Percentiles rank a stretch among this genome's conserved stretches.
Evolutionary conservation across 345 rosid genomes (phyloP).

Genomic region (Noccaea caerulescens): DNA sequence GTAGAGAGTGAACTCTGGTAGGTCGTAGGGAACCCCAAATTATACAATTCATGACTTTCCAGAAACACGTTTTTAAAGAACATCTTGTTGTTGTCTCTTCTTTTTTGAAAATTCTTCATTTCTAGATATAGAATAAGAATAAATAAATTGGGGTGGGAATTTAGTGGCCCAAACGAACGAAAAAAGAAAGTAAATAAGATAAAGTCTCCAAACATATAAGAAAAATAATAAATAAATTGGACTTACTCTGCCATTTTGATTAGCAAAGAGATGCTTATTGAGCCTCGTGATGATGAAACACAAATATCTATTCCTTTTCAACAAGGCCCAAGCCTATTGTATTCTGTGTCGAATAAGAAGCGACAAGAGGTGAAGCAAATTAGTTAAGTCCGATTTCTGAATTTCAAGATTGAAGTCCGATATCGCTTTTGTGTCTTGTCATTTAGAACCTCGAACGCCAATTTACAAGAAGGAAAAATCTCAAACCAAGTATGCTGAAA

Average conservation of each 20-base stretch:
- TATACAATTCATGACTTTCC: not conserved
- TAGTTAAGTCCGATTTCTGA: too few species aligned
- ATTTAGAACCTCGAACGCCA: too few species aligned
- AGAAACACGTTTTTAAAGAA: conserved; percentile 13
- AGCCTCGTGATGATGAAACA: not conserved
- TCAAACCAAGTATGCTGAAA: too few species aligned
- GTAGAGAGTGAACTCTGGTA: not conserved
- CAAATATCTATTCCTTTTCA: not conserved
- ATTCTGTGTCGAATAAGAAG: not conserved
- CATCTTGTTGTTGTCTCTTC: not conserved
- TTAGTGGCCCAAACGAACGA: too few species aligned
- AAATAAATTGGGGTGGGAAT: too few species aligned
- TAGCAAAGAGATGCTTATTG: not conserved
- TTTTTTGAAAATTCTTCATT: not conserved
- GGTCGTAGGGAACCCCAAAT: not conserved
- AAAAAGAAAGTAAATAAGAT: not conserved
- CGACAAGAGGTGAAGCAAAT: not conserved
- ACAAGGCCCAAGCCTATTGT: not conserved
- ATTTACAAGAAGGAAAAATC: too few species aligned
- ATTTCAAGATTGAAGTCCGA: too few species aligned
- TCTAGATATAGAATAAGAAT: not conserved
- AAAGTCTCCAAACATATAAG: not conserved
- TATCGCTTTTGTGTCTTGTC: too few species aligned
- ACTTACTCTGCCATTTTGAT: not conserved
- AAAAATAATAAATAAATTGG: not conserved